Percentiles rank a stretch among this genome's conserved stretches.
Conservation (phyloP, 805 yeast genomes). For the Metschnikowia lachancei region DNA sequence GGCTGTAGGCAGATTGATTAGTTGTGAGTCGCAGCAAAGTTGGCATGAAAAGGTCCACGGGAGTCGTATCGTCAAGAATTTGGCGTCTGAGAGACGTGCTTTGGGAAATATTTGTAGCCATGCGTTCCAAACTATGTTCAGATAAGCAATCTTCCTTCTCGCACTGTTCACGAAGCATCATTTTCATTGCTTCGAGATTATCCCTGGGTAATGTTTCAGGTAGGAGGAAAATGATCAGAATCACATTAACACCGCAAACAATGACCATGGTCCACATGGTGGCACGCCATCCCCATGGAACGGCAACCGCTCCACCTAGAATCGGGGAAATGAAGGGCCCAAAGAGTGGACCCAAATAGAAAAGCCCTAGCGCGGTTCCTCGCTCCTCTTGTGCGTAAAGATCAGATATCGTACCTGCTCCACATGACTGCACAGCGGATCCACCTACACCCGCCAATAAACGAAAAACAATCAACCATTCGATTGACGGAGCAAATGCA, state of each 20-base stretch:
- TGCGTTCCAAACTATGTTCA: slow-evolving; percentile 27
- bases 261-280: slow-evolving; percentile 84
- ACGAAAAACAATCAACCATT: slow-evolving; percentile 64
- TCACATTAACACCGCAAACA: slow-evolving; percentile 52
- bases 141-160: slow-evolving; percentile 11
- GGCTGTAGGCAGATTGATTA: slow-evolving; percentile 32
- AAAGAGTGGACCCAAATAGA: slow-evolving; percentile 74
- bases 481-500: slow-evolving; percentile 60
- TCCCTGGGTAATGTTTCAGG: slow-evolving; percentile 79
- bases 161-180: slow-evolving; percentile 6
- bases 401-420: slow-evolving; percentile 86
- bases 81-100: slow-evolving; percentile 14
- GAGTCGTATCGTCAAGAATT: slow-evolving; percentile 26
- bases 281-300: slow-evolving; percentile 81
- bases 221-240: slow-evolving; percentile 51
- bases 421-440: slow-evolving; percentile 75
- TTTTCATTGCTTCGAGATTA: slow-evolving; percentile 47
- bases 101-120: slow-evolving; percentile 34
- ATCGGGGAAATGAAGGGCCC: slow-evolving; percentile 83
- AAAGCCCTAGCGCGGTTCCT: slow-evolving; percentile 77
- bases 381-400: slow-evolving; percentile 63
- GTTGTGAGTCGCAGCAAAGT: slow-evolving; percentile 37
- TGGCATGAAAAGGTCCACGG: slow-evolving; percentile 42
- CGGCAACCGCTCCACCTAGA: slow-evolving; percentile 68
- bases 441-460: slow-evolving; percentile 80